Base-by-base conservation (phyloP, 2,329 filamentous ascomycete genomes). In the Colletotrichum simmondsii region DNA sequence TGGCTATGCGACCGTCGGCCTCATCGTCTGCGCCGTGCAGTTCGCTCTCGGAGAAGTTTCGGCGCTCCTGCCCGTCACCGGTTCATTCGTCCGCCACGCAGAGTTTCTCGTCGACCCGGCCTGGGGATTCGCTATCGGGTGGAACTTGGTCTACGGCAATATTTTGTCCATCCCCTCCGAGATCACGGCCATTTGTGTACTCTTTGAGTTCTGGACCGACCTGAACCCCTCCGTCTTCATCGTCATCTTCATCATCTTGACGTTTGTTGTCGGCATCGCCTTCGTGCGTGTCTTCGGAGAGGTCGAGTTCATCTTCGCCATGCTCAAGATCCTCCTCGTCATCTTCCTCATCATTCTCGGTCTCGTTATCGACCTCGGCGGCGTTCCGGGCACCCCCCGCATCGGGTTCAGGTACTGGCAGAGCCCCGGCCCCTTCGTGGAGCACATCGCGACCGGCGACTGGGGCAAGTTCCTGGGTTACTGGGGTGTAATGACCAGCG, bases 311-410 rank as follows among this genome's bases (percentile, higher is more conserved):
- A 88, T 87, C 87, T 81, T 90, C 24, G 87, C 86, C 74, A 75
- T 90, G 28, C 80, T 90, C 58, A 90, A 90, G 77, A 85, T 87
- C 37, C 80, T 86, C 42, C 87, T 86, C 19, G 89, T 90, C 70
- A 81, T 88, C 14, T 85, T 90, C 67, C 92, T 92, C 78, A 92
- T 93, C 72, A 85, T 93, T 52, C 84, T 92, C 58, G 89, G 90
- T 2, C 91, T 92, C 42, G 75, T 77, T 19, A 77, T 73, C 71
- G 77, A 74, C 49, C 14, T 90, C 1, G 74, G 71, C 5, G 77
- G 77, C 30, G 74, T 71, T 28, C 76, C 77, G 12, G 76, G 76
- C 5, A 77, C 75, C 19, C 71, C 77, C 12, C 74, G 69, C 49
- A 74, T 78, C 53, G 77, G 77, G 12, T 77, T 76, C 62, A 28